Percentiles rank a stretch among this genome's conserved stretches.
These are phyloP conservation scores for Metroxylon sagu DNA, from an alignment of 176 grass and related monocot species.

Conservation along the genomic window DNA sequence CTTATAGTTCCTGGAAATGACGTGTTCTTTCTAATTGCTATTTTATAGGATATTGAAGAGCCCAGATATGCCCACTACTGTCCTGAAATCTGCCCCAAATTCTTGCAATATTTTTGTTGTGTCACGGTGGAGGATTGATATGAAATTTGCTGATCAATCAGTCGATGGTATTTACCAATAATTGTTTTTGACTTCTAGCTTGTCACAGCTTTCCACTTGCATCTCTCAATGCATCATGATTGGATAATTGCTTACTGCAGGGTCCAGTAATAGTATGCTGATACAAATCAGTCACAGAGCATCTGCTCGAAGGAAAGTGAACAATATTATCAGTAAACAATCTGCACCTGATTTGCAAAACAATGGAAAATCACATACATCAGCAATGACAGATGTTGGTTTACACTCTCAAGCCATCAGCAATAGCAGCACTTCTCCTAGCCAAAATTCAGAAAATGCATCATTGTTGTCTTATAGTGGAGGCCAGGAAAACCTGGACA, in stretches of 20 bases:
- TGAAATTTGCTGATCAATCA: slow-evolving; percentile 49
- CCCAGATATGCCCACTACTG: slow-evolving; percentile 36
- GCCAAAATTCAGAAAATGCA: slow-evolving; percentile 39
- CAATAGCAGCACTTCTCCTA: slow-evolving; percentile 18
- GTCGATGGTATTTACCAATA: slow-evolving; percentile 31
- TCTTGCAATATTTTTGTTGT: slow-evolving; percentile 74
- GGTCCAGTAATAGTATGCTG: slow-evolving; percentile 6
- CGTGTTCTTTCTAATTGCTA: slow-evolving; percentile 9
- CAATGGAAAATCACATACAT: slow-evolving; percentile 21
- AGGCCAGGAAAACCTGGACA: slow-evolving; percentile 26
- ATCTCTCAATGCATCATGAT: neutral
- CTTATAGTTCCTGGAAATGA: neutral
- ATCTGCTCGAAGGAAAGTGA: slow-evolving; percentile 36
- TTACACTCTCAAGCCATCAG: slow-evolving; percentile 17
- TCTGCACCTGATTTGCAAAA: slow-evolving; percentile 24
- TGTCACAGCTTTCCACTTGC: neutral
- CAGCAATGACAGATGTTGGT: slow-evolving; percentile 13
- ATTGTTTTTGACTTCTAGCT: slow-evolving; percentile 21
- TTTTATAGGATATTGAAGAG: slow-evolving; percentile 57
- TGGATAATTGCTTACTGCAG: slow-evolving; percentile 34
- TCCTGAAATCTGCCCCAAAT: slow-evolving; percentile 47
- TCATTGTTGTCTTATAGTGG: neutral
- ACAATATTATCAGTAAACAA: slow-evolving; percentile 32
- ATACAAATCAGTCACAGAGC: slow-evolving; percentile 44
- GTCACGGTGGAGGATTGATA: slow-evolving; percentile 36